Conservation (phyloP, 495 filamentous ascomycete genomes). For the Usnea hakonensis region DNA sequence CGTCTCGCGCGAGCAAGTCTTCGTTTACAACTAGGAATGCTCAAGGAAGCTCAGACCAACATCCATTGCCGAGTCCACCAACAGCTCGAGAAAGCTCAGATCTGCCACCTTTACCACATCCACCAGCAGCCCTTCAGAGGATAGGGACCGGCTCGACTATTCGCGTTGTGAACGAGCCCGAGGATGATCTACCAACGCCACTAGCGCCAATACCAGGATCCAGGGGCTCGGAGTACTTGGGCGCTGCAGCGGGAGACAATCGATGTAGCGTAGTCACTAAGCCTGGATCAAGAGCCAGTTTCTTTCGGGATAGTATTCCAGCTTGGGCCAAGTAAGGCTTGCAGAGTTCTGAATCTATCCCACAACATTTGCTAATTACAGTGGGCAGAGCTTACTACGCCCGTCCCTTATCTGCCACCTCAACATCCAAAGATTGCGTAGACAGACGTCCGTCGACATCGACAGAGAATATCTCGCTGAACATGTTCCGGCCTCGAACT, state of each 20-base stretch:
- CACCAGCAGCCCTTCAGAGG: constrained; percentile 26
- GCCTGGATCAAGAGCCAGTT: constrained; percentile 42
- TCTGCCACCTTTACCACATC: not conserved
- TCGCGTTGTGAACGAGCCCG: constrained; percentile 39
- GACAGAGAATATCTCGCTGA: constrained; percentile 39
- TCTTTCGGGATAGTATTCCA: constrained; percentile 51
- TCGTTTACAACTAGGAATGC: constrained; percentile 23
- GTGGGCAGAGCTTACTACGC: constrained; percentile 36
- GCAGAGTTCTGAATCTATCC: not conserved
- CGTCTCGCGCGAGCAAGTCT: constrained; percentile 21
- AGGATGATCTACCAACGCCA: constrained; percentile 38
- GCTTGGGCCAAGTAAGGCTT: constrained; percentile 50
- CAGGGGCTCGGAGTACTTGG: constrained; percentile 29
- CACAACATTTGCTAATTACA: not conserved
- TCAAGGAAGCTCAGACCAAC: constrained; percentile 6
- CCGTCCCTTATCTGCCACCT: constrained; percentile 20
- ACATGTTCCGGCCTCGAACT: constrained; percentile 45
- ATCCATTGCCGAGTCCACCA: constrained; percentile 5
- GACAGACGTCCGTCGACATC: constrained; percentile 14
- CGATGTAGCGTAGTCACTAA: constrained; percentile 32
- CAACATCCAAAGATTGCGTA: constrained; percentile 7
- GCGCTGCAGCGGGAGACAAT: constrained; percentile 36
- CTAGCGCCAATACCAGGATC: constrained; percentile 30
- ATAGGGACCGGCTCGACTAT: constrained; percentile 38
- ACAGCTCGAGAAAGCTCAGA: not conserved